Percentiles rank a stretch among this genome's conserved stretches.
phyloP scores from a whole-genome alignment of 2,329 filamentous ascomycete species.

The Aspergillus spinulosporus region DNA sequence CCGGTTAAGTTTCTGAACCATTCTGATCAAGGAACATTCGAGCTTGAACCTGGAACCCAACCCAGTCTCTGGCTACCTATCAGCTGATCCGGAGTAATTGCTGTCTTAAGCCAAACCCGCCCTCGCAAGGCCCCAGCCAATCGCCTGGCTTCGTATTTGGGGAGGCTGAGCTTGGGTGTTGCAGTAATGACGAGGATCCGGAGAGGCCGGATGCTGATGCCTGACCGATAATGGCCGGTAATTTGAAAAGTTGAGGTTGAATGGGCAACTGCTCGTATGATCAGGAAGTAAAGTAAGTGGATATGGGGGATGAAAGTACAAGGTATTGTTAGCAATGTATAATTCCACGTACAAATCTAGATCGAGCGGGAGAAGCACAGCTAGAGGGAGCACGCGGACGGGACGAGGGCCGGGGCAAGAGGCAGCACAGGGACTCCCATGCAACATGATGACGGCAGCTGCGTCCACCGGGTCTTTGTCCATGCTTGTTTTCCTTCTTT shows the following conservation, averaged over 20 bases:
- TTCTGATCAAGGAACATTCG: neutral
- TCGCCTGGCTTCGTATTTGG: neutral
- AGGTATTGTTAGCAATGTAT: no score
- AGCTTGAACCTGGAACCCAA: neutral
- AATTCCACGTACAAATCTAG: neutral
- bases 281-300: neutral
- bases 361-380: neutral
- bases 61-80: neutral
- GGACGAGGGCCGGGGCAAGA: neutral
- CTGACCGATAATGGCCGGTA: neutral
- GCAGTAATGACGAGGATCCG: neutral
- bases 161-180: neutral
- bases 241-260: neutral
- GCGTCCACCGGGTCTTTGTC: neutral
- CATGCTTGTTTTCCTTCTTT: neutral
- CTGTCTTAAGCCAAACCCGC: neutral
- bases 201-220: neutral
- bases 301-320: no score
- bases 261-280: constrained; percentile 6
- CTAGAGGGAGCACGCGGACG: no score
- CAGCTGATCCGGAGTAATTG: neutral
- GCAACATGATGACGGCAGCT: constrained; percentile 4
- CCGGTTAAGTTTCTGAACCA: no score
- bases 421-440: neutral
- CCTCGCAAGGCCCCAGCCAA: neutral